A percentile compares a stretch with the other conserved stretches of the same genome.
phyloP scores from a whole-genome alignment of 2,329 filamentous ascomycete species.

The Cladobotryum mycophilum region DNA sequence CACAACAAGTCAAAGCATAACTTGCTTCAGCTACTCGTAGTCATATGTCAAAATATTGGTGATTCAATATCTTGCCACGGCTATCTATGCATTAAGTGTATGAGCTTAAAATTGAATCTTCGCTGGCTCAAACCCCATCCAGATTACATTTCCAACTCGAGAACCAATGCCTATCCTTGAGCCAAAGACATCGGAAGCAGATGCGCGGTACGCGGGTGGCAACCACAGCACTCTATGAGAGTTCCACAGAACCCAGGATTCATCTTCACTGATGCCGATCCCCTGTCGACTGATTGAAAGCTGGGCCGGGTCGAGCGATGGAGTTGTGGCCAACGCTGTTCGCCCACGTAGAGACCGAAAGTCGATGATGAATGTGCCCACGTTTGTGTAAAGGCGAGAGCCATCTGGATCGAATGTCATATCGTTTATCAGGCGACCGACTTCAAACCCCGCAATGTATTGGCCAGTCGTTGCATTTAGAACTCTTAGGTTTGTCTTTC shows the following conservation, averaged over 20 bases:
- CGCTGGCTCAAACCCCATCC: conserved; percentile 1
- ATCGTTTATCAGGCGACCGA: conserved; percentile 1
- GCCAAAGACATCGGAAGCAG: conserved; percentile 3
- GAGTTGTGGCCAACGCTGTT: too few species aligned
- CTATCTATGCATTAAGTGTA: neutral
- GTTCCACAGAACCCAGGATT: conserved; percentile 4
- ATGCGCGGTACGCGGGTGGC: neutral
- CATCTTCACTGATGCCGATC: conserved; percentile 1
- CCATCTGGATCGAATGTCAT: conserved; percentile 1
- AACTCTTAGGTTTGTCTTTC: neutral
- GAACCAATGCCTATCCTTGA: neutral
- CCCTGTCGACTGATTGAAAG: neutral
- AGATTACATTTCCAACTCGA: neutral
- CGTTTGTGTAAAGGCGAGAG: conserved; percentile 2
- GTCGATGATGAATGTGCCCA: neutral
- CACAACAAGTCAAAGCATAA: too few species aligned
- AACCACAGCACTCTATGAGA: conserved; percentile 4
- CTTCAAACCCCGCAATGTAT: neutral
- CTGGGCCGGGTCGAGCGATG: too few species aligned
- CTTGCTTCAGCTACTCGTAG: too few species aligned
- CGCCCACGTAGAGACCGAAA: too few species aligned
- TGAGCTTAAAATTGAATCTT: neutral
- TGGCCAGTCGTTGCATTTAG: neutral
- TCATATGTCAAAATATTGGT: too few species aligned
- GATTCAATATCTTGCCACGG: too few species aligned